phyloP scores from a whole-genome alignment of 257 asterid genomes.

The Nicotiana paniculata region DNA sequence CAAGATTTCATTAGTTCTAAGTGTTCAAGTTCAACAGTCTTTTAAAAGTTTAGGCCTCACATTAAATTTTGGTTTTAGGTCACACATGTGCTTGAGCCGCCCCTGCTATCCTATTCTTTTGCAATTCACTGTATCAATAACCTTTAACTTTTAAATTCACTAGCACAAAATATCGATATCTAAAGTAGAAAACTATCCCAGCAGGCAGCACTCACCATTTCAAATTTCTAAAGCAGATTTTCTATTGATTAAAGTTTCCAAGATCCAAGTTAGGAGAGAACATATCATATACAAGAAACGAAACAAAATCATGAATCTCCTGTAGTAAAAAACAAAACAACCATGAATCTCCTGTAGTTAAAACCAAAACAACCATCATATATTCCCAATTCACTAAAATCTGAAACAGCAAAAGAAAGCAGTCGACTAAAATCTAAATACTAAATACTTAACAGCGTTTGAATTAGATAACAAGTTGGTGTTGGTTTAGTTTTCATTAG shows the following conservation, averaged over 20 bases:
- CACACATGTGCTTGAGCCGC: no score
- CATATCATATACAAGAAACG: background rate
- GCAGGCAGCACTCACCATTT: background rate
- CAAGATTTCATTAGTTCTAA: no score
- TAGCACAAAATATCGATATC: no score
- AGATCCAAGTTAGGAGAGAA: background rate
- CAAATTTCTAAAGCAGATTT: background rate
- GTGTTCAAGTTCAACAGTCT: no score
- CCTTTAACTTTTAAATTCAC: background rate
- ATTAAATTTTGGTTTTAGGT: no score
- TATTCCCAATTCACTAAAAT: no score
- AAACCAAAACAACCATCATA: no score
- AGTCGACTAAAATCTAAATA: no score
- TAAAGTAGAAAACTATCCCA: no score
- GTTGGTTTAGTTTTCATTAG: background rate
- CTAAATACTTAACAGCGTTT: background rate
- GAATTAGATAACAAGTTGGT: background rate
- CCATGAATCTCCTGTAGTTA: no score
- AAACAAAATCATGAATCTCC: background rate
- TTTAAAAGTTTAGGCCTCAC: no score
- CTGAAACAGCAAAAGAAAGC: no score
- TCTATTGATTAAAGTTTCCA: background rate
- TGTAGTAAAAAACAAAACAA: background rate
- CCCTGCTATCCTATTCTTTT: background rate
- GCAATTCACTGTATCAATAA: background rate